phyloP scores from a whole-genome alignment of 2,329 filamentous ascomycete genomes.

The Beauveria sp. region DNA sequence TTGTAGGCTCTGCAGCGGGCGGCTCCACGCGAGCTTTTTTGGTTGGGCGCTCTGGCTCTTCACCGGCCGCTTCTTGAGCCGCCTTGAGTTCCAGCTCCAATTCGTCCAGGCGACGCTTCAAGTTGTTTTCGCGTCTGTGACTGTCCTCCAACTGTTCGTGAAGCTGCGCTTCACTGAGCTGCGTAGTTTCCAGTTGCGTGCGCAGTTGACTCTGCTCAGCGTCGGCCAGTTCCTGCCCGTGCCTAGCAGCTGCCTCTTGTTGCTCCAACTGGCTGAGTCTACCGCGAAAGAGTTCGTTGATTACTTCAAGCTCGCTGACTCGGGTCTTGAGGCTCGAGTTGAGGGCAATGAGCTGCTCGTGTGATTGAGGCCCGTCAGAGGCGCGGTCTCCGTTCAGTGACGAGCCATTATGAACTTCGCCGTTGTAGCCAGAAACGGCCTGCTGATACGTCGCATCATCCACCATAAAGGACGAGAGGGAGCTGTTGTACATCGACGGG shows the following conservation, averaged over 20 bases:
- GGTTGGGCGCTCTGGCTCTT: slow-evolving; percentile 17
- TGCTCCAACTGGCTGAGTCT: slow-evolving; percentile 73
- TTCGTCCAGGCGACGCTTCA: slow-evolving; percentile 77
- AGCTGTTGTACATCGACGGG: slow-evolving; percentile 65
- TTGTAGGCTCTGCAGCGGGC: neutral
- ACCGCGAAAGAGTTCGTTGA: slow-evolving; percentile 75
- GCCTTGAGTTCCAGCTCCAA: slow-evolving; percentile 53
- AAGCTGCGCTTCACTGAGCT: slow-evolving; percentile 36
- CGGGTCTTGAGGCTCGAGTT: slow-evolving; percentile 90
- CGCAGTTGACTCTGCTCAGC: slow-evolving; percentile 50
- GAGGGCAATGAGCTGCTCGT: slow-evolving; percentile 69
- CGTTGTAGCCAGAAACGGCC: slow-evolving; percentile 42
- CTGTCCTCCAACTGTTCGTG: slow-evolving; percentile 65
- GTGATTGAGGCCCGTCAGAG: slow-evolving; percentile 65
- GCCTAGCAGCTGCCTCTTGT: slow-evolving; percentile 60
- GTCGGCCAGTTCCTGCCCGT: slow-evolving; percentile 48
- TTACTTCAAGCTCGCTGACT: slow-evolving; percentile 90
- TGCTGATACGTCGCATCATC: slow-evolving; percentile 60
- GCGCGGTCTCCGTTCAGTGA: slow-evolving; percentile 52
- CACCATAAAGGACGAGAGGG: slow-evolving; percentile 73
- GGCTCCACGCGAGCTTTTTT: slow-evolving; percentile 22
- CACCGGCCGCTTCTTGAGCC: slow-evolving; percentile 14
- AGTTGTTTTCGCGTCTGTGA: slow-evolving; percentile 68
- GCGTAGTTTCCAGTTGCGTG: slow-evolving; percentile 43
- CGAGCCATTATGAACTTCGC: slow-evolving; percentile 43